Evolutionary conservation across 83 land plant species (phyloP), one percentile per base, ranked within the genome.

Genomic region (Thuja plicata): DNA sequence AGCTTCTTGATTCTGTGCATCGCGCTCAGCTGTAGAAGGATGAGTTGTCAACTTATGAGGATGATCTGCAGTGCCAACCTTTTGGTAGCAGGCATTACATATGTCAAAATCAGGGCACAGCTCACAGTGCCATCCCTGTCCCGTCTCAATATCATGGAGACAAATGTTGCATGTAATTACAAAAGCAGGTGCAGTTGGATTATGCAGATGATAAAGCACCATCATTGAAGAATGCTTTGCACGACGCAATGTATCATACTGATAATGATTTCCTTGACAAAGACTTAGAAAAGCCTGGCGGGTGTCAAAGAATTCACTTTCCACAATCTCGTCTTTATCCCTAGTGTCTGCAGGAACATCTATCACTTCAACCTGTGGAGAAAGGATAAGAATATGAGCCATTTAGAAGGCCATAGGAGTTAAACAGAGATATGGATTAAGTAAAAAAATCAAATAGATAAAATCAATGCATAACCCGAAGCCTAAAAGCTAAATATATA

Each of bases 151-250:
- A 87, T 98, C 99, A 86, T 90, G 92, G 84, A 93, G 92, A 88
- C 99, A 98, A 17, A 94, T 86, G 84, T 94, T 96, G 91, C 99
- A 99, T 45, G 97, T 93, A 9, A 92, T 95, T 24, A 99, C 99
- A 92, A 96, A 99, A 19, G 99, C 98, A 86, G 99, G 99, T 60
- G 97, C 99, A 38, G 99, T 96, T 55, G 99, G 99, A 89, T 99
- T 99, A 83, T 99, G 99, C 66, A 99, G 96, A 91, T 99, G 99
- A 82, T 97, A 99, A 38, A 99, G 93, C 78, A 99, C 97, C 99
- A 99, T 99, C 99, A 99, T 99, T 19, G 99, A 99, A 2, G 99
- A 99, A 89, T 99, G 98, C 89, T 99, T 99, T 76, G 99, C 99
- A 46, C 99, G 95, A 46, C 99, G 97, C 84, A 99, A 88, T 46